Percentiles rank a stretch among this genome's conserved stretches.
Conservation (phyloP, 768 basidiomycete genomes). For the Calocera viscosa region DNA sequence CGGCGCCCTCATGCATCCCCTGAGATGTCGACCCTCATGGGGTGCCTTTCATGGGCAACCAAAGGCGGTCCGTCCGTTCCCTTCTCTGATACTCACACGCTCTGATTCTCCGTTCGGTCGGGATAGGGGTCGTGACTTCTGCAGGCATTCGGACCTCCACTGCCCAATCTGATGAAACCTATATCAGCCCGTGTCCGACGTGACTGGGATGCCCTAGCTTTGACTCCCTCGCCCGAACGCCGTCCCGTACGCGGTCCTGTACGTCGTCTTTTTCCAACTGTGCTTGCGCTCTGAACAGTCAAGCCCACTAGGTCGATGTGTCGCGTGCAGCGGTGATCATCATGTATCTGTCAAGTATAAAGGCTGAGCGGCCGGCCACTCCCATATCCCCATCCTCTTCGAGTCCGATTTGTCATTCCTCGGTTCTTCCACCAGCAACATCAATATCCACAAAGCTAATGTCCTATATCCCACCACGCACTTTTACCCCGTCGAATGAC, state of each 20-base stretch:
- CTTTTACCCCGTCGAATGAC: conserved; percentile 4
- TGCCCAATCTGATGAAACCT: conserved; percentile 8
- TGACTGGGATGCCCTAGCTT: conserved; percentile 6
- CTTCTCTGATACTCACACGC: conserved; percentile 2
- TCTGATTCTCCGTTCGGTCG: conserved; percentile 1
- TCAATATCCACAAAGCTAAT: not conserved
- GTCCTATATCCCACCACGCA: conserved; percentile 6
- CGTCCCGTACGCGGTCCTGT: conserved; percentile 8
- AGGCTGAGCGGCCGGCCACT: conserved; percentile 8
- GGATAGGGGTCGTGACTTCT: not conserved
- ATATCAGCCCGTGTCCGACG: not conserved
- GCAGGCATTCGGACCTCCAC: conserved; percentile 9
- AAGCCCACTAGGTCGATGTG: not conserved
- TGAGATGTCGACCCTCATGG: not conserved
- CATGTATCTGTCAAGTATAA: conserved; percentile 8
- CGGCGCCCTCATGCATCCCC: not conserved
- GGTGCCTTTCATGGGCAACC: not conserved
- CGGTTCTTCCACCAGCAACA: not conserved
- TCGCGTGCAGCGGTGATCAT: not conserved
- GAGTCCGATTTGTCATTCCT: not conserved
- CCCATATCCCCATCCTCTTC: not conserved
- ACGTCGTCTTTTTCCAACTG: not conserved
- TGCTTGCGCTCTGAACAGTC: not conserved
- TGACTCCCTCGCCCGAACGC: conserved; percentile 1
- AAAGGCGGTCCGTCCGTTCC: not conserved